Evolutionary conservation across 2,329 filamentous ascomycete genomes (phyloP).

Genomic region (Colletotrichum noveboracense): DNA sequence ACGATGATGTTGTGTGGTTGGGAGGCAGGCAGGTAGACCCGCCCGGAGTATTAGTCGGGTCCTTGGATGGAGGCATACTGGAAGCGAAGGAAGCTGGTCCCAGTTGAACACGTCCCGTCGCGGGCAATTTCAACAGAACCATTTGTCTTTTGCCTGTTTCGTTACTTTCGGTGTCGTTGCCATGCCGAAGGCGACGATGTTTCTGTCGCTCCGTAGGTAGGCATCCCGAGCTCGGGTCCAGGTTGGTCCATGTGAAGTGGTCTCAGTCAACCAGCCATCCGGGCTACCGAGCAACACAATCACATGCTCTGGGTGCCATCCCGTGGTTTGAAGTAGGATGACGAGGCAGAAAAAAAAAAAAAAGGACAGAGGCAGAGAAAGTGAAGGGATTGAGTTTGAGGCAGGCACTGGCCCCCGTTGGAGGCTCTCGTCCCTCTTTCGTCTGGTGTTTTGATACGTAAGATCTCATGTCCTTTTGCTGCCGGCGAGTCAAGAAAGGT

Average conservation of each 20-base stretch:
- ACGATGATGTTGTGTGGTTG: background rate
- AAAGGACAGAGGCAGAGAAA: background rate
- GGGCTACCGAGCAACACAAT: background rate
- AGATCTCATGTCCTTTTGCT: background rate
- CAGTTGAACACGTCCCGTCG: background rate
- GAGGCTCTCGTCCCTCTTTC: background rate
- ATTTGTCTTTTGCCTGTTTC: background rate
- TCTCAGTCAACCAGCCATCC: background rate
- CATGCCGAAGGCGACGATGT: background rate
- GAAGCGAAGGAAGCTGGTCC: background rate
- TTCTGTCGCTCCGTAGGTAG: background rate
- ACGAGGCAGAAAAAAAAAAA: background rate
- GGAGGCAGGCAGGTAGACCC: background rate
- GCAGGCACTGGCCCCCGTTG: background rate
- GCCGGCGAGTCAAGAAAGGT: background rate
- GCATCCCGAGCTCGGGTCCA: background rate
- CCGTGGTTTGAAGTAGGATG: background rate
- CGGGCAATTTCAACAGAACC: background rate
- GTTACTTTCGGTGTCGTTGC: background rate
- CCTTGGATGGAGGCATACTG: background rate
- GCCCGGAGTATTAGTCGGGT: background rate
- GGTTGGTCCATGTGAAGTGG: background rate
- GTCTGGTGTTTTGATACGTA: conserved; percentile 19
- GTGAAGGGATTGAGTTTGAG: conserved; percentile 6
- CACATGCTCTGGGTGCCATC: conserved; percentile 2